These are phyloP conservation scores for Vigna trinervia DNA, from an alignment of 306 rosid species.

Conservation along the genomic window DNA sequence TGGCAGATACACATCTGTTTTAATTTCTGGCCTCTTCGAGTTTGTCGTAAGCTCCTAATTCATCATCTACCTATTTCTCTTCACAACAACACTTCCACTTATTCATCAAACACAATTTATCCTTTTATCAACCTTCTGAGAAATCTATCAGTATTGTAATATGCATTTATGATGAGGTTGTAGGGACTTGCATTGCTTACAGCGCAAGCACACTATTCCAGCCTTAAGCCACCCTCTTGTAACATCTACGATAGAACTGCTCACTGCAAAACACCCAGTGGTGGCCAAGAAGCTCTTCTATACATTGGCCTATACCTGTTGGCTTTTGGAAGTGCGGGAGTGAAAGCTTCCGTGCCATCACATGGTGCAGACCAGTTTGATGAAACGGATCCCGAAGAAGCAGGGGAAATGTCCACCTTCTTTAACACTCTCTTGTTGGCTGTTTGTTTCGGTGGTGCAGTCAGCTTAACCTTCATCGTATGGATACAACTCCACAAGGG, in stretches of 20 bases:
- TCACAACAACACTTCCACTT: neutral
- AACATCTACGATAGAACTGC: slow-evolving; percentile 42
- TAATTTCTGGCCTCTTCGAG: slow-evolving; percentile 68
- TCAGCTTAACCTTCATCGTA: slow-evolving; percentile 76
- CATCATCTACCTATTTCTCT: neutral
- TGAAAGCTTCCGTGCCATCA: slow-evolving; percentile 80
- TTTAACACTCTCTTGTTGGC: slow-evolving; percentile 73
- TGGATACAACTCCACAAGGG: slow-evolving; percentile 81
- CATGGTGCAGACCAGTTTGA: slow-evolving; percentile 97
- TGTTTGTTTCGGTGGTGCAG: slow-evolving; percentile 69
- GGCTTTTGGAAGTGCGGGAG: slow-evolving; percentile 72
- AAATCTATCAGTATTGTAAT: neutral
- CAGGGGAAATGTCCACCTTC: slow-evolving; percentile 73
- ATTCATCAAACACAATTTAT: neutral
- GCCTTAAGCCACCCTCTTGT: slow-evolving; percentile 70
- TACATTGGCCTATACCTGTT: slow-evolving; percentile 66
- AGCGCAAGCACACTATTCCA: slow-evolving; percentile 74
- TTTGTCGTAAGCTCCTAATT: slow-evolving; percentile 58
- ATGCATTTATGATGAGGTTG: neutral
- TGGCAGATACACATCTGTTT: slow-evolving; percentile 69
- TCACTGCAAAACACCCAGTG: slow-evolving; percentile 55
- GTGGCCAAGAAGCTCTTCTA: slow-evolving; percentile 63
- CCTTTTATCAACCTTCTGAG: neutral
- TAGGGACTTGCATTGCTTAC: slow-evolving; percentile 75
- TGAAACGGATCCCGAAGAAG: slow-evolving; percentile 75